Conservation (phyloP, 1,139 yeast species). For the Magnusiomyces tetraspermus region DNA sequence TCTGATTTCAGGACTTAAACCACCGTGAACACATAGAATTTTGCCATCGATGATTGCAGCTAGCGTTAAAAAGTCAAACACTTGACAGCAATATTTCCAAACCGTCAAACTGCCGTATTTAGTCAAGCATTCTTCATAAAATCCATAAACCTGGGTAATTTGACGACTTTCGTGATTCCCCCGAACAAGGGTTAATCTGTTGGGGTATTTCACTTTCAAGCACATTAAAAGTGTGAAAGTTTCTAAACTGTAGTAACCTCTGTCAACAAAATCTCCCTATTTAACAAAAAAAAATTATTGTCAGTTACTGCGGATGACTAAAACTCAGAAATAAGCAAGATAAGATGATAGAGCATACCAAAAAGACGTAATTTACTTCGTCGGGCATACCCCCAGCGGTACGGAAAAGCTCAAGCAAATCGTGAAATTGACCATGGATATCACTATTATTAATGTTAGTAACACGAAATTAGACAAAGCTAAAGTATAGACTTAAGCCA, state of each 20-base stretch:
- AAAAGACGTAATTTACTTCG: slow-evolving; percentile 61
- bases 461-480: neutral
- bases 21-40: slow-evolving; percentile 91
- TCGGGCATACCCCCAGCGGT: slow-evolving; percentile 92
- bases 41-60: slow-evolving; percentile 95
- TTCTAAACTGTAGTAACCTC: slow-evolving; percentile 90
- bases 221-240: slow-evolving; percentile 89
- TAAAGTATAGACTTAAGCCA: slow-evolving; percentile 12
- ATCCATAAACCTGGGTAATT: slow-evolving; percentile 91
- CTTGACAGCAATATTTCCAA: slow-evolving; percentile 96
- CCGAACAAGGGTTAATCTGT: slow-evolving; percentile 75
- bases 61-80: slow-evolving; percentile 81
- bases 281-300: neutral
- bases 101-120: slow-evolving; percentile 95
- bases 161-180: slow-evolving; percentile 95
- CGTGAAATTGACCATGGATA: slow-evolving; percentile 97
- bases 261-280: slow-evolving; percentile 86
- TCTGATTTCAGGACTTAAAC: slow-evolving; percentile 93
- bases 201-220: slow-evolving; percentile 72
- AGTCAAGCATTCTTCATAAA: slow-evolving; percentile 83
- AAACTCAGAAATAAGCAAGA: neutral
- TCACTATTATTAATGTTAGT: slow-evolving; percentile 34
- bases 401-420: slow-evolving; percentile 78
- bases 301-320: neutral
- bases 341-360: slow-evolving; percentile 26